phyloP scores from a whole-genome alignment of 495 filamentous ascomycete genomes.

The Hypoxylon crocopeplum region DNA sequence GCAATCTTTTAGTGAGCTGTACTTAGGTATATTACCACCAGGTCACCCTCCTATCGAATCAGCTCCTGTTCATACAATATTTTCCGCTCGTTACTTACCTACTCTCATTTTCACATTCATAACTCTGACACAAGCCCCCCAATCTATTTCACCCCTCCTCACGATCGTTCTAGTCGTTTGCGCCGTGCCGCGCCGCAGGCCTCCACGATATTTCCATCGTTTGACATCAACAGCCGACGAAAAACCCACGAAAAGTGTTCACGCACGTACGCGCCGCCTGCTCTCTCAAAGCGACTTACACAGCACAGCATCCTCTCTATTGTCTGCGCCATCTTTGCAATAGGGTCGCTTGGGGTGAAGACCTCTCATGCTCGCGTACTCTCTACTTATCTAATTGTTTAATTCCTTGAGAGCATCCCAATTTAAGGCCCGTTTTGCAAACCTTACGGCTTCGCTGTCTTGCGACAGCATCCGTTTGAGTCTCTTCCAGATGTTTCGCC shows the following conservation, averaged over 20 bases:
- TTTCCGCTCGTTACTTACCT: slow-evolving; percentile 33
- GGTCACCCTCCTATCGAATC: slow-evolving; percentile 36
- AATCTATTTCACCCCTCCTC: slow-evolving; percentile 27
- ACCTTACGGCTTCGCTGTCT: slow-evolving; percentile 27
- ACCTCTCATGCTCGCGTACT: slow-evolving; percentile 23
- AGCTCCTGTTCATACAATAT: slow-evolving; percentile 37
- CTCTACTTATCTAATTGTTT: slow-evolving; percentile 9
- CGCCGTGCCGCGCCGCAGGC: slow-evolving; percentile 28
- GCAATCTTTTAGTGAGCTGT: slow-evolving; percentile 40
- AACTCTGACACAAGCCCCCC: slow-evolving; percentile 35
- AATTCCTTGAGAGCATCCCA: slow-evolving; percentile 9
- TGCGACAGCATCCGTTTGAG: slow-evolving; percentile 37
- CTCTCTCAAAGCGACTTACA: slow-evolving; percentile 26
- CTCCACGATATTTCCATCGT: slow-evolving; percentile 34
- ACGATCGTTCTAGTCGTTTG: slow-evolving; percentile 41
- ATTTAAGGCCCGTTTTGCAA: slow-evolving; percentile 31
- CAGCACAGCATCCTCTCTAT: slow-evolving; percentile 3
- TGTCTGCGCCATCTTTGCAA: slow-evolving; percentile 16
- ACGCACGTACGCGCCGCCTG: slow-evolving; percentile 17
- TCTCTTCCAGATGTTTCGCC: slow-evolving; percentile 46
- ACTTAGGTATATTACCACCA: slow-evolving; percentile 40
- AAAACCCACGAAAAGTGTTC: slow-evolving; percentile 24
- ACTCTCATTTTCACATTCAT: slow-evolving; percentile 29
- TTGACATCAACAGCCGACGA: slow-evolving; percentile 26
- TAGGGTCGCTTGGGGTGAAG: slow-evolving; percentile 1